Conservation (phyloP, 2,329 filamentous ascomycete genomes). For the Colletotrichum sojae region DNA sequence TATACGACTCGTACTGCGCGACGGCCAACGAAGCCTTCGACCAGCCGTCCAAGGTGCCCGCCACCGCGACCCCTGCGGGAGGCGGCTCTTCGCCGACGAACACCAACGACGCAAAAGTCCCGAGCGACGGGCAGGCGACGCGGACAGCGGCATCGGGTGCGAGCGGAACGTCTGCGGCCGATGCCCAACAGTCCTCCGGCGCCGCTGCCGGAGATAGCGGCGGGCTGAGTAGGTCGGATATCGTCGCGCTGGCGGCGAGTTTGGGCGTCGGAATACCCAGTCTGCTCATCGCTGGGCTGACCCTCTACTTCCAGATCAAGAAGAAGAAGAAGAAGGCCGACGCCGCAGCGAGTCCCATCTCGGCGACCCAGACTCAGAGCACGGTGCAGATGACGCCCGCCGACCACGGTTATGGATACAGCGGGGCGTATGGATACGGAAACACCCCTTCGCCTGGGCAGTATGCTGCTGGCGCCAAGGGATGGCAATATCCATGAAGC, state of each 20-base stretch:
- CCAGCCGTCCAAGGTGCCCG: constrained; percentile 10
- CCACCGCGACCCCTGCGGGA: constrained; percentile 6
- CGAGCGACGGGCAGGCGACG: not conserved
- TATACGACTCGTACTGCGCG: constrained; percentile 45
- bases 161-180: constrained; percentile 6
- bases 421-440: not conserved
- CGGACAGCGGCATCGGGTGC: not conserved
- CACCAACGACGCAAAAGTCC: not conserved
- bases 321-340: constrained; percentile 40
- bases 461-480: not conserved
- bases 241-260: constrained; percentile 46
- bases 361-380: not conserved
- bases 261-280: constrained; percentile 49
- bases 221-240: constrained; percentile 45
- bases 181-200: not conserved
- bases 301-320: constrained; percentile 42
- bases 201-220: constrained; percentile 18
- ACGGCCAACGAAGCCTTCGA: constrained; percentile 44
- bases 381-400: not conserved
- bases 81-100: not conserved
- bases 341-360: not conserved
- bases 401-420: not conserved
- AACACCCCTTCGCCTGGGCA: not conserved
- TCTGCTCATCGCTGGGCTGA: constrained; percentile 49
- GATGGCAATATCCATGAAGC: not conserved